A percentile compares a stretch with the other conserved stretches of the same genome.
phyloP scores from a whole-genome alignment of 257 asterid genomes.

The Linderniella brevidens region DNA sequence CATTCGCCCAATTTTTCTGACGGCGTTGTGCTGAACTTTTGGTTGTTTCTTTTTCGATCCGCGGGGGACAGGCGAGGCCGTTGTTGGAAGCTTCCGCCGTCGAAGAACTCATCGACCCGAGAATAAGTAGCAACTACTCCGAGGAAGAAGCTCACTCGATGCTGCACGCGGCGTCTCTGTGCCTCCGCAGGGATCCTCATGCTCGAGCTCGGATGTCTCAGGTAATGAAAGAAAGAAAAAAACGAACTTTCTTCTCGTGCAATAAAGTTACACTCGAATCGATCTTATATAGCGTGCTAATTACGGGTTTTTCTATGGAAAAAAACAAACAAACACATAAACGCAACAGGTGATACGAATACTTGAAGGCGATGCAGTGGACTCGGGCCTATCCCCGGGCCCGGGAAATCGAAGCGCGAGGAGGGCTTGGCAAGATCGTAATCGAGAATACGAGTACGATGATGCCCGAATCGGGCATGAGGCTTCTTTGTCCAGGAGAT shows the following conservation, averaged over 20 bases:
- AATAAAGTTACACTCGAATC: background rate
- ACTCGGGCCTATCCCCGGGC: constrained; percentile 33
- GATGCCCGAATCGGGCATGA: no score
- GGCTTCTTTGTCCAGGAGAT: no score
- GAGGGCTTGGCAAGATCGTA: background rate
- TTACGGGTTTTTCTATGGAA: background rate
- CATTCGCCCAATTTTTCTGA: no score
- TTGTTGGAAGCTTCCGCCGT: constrained; percentile 65
- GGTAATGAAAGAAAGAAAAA: constrained; percentile 17
- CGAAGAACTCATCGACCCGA: constrained; percentile 64
- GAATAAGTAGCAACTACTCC: constrained; percentile 28
- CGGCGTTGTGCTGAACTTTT: background rate
- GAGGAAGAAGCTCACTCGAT: constrained; percentile 69
- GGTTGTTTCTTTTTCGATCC: background rate
- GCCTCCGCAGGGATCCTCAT: constrained; percentile 79
- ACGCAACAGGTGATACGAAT: constrained; percentile 50
- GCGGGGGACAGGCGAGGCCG: constrained; percentile 62
- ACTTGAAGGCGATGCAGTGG: constrained; percentile 78
- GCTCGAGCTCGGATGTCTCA: constrained; percentile 90
- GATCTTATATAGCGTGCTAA: background rate
- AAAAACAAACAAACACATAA: no score
- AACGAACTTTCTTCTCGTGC: background rate
- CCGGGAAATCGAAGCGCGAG: constrained; percentile 56
- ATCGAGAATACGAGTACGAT: no score
- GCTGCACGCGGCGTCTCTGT: constrained; percentile 86